Conservation (phyloP, 1,139 yeast genomes). For the Oligophagozyma castellii region DNA sequence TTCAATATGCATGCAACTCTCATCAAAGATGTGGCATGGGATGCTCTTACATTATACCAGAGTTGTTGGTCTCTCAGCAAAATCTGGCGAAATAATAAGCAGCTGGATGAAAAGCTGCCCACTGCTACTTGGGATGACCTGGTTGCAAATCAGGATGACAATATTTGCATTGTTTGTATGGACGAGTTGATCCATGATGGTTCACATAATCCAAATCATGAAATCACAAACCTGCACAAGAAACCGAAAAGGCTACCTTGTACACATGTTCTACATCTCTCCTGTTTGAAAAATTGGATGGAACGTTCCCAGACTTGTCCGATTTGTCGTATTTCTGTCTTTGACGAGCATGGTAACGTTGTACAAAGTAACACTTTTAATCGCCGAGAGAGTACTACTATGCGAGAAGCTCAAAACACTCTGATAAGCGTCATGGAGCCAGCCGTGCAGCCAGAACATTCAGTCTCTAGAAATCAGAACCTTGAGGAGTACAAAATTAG, state of each 20-base stretch:
- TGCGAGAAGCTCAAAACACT: too few relatives aligned
- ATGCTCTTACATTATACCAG: conserved; percentile 35
- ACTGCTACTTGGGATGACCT: conserved; percentile 52
- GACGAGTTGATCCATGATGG: conserved; percentile 17
- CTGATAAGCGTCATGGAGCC: too few relatives aligned
- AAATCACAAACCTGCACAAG: conserved; percentile 3
- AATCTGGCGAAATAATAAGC: conserved; percentile 47
- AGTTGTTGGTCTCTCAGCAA: conserved; percentile 40
- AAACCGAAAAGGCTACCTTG: conserved; percentile 67
- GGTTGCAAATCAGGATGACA: conserved; percentile 37
- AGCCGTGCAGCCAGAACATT: too few relatives aligned
- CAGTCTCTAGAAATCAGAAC: too few relatives aligned
- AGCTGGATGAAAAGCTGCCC: conserved; percentile 50
- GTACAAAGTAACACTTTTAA: too few relatives aligned
- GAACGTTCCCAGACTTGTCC: conserved; percentile 90
- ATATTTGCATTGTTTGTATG: conserved; percentile 31
- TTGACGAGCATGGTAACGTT: conserved; percentile 20
- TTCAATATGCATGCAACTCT: conserved; percentile 50
- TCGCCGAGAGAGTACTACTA: too few relatives aligned
- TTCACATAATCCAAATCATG: conserved; percentile 2
- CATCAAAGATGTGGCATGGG: conserved; percentile 50
- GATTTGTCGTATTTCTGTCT: conserved; percentile 70
- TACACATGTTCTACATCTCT: conserved; percentile 79
- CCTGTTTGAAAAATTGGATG: conserved; percentile 87
- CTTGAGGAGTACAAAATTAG: too few relatives aligned